Evolutionary conservation across 2,329 filamentous ascomycete genomes (phyloP).

Genomic region (Calonectria ilicicola): DNA sequence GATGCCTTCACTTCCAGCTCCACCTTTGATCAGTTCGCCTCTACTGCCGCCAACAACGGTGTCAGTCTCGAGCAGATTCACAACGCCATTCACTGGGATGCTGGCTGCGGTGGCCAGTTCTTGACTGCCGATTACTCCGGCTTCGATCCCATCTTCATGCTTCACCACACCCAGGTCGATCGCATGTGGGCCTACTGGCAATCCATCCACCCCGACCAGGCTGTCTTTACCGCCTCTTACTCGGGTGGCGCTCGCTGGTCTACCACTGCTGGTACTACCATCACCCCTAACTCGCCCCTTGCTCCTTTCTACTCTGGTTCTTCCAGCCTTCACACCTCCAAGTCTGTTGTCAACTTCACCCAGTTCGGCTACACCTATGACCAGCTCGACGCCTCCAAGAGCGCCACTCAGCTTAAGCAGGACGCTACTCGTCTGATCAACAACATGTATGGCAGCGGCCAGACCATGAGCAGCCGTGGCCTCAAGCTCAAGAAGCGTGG

Average conservation of each 20-base stretch:
- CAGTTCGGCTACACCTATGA: slow-evolving; percentile 55
- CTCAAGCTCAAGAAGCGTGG: slow-evolving; percentile 22
- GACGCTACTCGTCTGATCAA: slow-evolving; percentile 50
- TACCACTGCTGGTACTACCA: slow-evolving; percentile 52
- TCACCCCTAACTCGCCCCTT: slow-evolving; percentile 59
- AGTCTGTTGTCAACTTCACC: slow-evolving; percentile 47
- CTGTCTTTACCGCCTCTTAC: slow-evolving; percentile 52
- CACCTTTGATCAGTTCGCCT: slow-evolving; percentile 51
- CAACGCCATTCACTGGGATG: slow-evolving; percentile 56
- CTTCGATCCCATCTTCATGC: slow-evolving; percentile 62
- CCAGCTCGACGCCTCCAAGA: slow-evolving; percentile 52
- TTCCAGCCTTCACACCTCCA: slow-evolving; percentile 56
- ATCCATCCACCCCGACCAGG: slow-evolving; percentile 52
- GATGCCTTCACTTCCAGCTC: slow-evolving; percentile 52
- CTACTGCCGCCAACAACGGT: slow-evolving; percentile 46
- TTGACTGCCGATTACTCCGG: slow-evolving; percentile 52
- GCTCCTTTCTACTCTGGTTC: slow-evolving; percentile 61
- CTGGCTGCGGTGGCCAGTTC: slow-evolving; percentile 56
- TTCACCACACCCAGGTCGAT: slow-evolving; percentile 71
- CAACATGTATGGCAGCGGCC: slow-evolving; percentile 42
- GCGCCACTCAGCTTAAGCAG: slow-evolving; percentile 44
- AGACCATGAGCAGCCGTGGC: slow-evolving; percentile 10
- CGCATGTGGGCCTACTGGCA: slow-evolving; percentile 71
- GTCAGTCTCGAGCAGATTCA: slow-evolving; percentile 58
- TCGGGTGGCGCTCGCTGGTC: slow-evolving; percentile 51